Percentiles rank a stretch among this genome's conserved stretches.
These are phyloP conservation scores for Nicotiana attenuata DNA, from an alignment of 257 asterid genomes.

Conservation along the genomic window DNA sequence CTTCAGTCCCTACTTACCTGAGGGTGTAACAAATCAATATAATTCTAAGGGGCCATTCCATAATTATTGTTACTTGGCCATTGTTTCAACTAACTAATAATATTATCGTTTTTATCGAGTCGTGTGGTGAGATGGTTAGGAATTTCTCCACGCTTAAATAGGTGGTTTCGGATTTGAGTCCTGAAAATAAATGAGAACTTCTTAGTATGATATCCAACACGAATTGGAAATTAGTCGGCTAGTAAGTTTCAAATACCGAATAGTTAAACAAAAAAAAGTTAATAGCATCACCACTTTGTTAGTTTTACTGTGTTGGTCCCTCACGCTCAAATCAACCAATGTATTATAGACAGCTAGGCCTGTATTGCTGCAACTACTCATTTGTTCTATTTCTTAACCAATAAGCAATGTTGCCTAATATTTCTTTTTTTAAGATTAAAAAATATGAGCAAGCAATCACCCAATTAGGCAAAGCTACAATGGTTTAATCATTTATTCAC, in stretches of 20 bases:
- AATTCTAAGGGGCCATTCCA: slow-evolving; percentile 6
- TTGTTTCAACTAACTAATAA: background rate
- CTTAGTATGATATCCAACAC: too few species aligned
- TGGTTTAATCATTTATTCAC: background rate
- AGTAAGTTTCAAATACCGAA: too few species aligned
- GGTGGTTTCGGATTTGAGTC: too few species aligned
- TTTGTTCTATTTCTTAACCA: background rate
- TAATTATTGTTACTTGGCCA: background rate
- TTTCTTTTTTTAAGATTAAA: background rate
- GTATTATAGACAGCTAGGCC: background rate
- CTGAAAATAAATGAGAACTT: too few species aligned
- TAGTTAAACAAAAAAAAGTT: too few species aligned
- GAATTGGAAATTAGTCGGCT: too few species aligned
- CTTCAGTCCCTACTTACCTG: background rate
- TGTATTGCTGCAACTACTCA: background rate
- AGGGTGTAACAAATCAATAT: background rate
- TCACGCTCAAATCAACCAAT: background rate
- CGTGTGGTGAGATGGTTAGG: too few species aligned
- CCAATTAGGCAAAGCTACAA: background rate
- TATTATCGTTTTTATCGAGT: too few species aligned
- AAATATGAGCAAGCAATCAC: background rate
- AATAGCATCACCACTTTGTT: background rate
- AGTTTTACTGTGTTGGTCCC: background rate
- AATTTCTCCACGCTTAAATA: too few species aligned
- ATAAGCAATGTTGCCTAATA: background rate